Percentiles rank a stretch among this genome's conserved stretches.
Conservation (phyloP, 2,329 filamentous ascomycete genomes). For the Venturia carpophila region DNA sequence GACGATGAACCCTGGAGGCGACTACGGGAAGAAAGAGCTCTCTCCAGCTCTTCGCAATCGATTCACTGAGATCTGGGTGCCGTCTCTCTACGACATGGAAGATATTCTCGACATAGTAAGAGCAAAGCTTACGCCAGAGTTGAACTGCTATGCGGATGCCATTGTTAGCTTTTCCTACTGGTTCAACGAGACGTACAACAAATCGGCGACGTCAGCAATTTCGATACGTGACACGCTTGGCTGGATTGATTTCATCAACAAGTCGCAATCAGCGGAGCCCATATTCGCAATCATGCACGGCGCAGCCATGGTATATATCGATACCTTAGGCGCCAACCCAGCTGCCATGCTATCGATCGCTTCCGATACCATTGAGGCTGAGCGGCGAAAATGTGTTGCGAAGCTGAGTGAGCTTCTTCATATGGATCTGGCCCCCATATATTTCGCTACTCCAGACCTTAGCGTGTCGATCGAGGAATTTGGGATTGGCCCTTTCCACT, state of each 20-base stretch:
- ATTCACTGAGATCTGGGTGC: constrained; percentile 98
- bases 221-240: constrained; percentile 88
- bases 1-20: constrained; percentile 98
- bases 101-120: constrained; percentile 83
- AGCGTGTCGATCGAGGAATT: constrained; percentile 47
- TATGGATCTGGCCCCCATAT: constrained; percentile 56
- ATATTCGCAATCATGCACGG: constrained; percentile 63
- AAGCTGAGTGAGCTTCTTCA: constrained; percentile 62
- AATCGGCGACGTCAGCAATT: constrained; percentile 66
- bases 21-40: constrained; percentile 96
- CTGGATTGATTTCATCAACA: constrained; percentile 90
- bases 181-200: constrained; percentile 77
- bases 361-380: constrained; percentile 58
- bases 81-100: constrained; percentile 71
- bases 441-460: constrained; percentile 56
- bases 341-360: constrained; percentile 74
- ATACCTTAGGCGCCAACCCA: constrained; percentile 90
- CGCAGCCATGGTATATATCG: constrained; percentile 90
- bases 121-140: constrained; percentile 57
- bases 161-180: constrained; percentile 87
- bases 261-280: constrained; percentile 43
- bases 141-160: constrained; percentile 51
- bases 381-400: constrained; percentile 64
- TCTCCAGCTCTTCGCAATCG: constrained; percentile 92
- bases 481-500: constrained; percentile 65